Conservation (phyloP, 495 filamentous ascomycete genomes). For the Penicillium cosmopolitanum region DNA sequence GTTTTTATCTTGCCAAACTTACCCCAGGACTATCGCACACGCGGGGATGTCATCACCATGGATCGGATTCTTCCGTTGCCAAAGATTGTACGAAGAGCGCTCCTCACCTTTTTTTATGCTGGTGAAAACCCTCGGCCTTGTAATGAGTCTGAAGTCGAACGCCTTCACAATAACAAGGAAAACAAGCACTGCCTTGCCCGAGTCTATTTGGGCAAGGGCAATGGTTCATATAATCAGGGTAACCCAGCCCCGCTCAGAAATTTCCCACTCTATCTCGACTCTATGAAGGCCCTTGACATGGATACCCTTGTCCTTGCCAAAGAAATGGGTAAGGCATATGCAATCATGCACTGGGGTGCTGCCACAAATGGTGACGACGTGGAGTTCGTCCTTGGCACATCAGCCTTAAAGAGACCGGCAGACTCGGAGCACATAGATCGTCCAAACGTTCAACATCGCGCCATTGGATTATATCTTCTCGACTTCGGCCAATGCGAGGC, state of each 20-base stretch:
- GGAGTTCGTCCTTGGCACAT: background rate
- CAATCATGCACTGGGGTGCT: background rate
- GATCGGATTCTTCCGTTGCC: background rate
- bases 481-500: background rate
- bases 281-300: background rate
- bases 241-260: too few species aligned
- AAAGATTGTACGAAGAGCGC: background rate
- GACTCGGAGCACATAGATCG: background rate
- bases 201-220: background rate
- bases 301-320: background rate
- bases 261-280: background rate
- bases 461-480: background rate
- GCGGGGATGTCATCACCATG: background rate
- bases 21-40: background rate
- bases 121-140: background rate
- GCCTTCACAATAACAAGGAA: background rate
- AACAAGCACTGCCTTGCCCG: background rate
- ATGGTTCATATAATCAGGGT: background rate
- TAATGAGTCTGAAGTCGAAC: background rate
- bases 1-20: background rate
- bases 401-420: background rate
- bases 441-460: background rate
- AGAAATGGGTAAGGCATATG: background rate
- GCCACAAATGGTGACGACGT: background rate
- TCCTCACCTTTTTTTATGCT: background rate